phyloP scores from a whole-genome alignment of 257 asterid species.

The Solanum corneliomulleri region DNA sequence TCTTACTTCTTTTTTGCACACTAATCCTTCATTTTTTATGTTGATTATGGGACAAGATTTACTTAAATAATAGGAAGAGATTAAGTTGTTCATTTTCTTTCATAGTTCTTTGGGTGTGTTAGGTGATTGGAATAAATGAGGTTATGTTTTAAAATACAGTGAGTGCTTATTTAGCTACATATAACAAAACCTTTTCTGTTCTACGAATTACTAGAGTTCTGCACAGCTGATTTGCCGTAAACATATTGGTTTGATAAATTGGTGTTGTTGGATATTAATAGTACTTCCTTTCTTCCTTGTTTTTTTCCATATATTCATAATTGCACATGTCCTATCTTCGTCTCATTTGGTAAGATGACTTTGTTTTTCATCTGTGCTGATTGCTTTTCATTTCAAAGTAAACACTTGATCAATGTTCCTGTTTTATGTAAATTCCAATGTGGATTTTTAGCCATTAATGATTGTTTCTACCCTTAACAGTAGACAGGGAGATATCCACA shows the following conservation, averaged over 20 bases:
- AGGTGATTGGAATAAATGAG: background rate
- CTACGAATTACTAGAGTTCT: background rate
- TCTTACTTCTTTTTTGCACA: constrained; percentile 4
- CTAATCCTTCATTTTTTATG: background rate
- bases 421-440: background rate
- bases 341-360: background rate
- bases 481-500: constrained; percentile 58
- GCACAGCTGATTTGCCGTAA: background rate
- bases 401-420: background rate
- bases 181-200: background rate
- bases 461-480: constrained; percentile 29
- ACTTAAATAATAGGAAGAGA: background rate
- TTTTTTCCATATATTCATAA: background rate
- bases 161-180: background rate
- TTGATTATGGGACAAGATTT: background rate
- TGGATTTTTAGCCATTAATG: background rate
- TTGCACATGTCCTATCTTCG: background rate
- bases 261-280: background rate
- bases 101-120: background rate
- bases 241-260: background rate
- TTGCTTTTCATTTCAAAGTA: background rate
- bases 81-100: background rate
- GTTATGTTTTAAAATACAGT: background rate
- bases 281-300: background rate
- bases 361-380: background rate